Evolutionary conservation across 1,284 basidiomycete genomes (phyloP).

Genomic region (Ceratobasidium sp.): DNA sequence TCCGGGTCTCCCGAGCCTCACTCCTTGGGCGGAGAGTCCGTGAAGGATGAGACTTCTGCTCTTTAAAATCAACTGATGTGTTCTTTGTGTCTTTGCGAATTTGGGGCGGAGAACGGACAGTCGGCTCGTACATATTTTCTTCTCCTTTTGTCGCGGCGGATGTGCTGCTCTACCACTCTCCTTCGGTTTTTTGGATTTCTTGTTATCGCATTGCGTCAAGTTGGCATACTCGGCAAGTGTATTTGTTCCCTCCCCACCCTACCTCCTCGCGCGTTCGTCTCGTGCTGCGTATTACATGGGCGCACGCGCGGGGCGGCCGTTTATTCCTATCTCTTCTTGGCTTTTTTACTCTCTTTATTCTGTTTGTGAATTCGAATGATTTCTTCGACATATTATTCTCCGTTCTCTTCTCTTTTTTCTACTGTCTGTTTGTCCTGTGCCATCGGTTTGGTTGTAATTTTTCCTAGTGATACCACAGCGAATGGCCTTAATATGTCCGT

Average conservation of each 20-base stretch:
- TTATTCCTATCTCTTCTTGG: constrained; percentile 15
- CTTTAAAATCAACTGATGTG: constrained; percentile 7
- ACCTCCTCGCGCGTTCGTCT: not conserved
- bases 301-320: not conserved
- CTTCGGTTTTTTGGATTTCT: constrained; percentile 8
- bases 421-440: constrained; percentile 44
- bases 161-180: constrained; percentile 23
- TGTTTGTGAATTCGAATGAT: constrained; percentile 41
- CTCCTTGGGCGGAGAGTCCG: constrained; percentile 5
- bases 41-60: constrained; percentile 17
- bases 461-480: constrained; percentile 45
- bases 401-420: constrained; percentile 43
- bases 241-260: constrained; percentile 38
- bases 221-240: constrained; percentile 56
- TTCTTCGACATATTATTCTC: constrained; percentile 40
- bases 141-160: constrained; percentile 1
- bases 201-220: constrained; percentile 58
- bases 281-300: constrained; percentile 12
- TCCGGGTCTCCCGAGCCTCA: constrained; percentile 23
- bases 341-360: constrained; percentile 33
- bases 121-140: constrained; percentile 2
- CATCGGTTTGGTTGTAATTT: constrained; percentile 44
- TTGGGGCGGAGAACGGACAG: constrained; percentile 13
- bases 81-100: constrained; percentile 8
- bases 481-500: constrained; percentile 25